Evolutionary conservation across 2,329 filamentous ascomycete genomes (phyloP).

Genomic region (Beauveria rudraprayagi): DNA sequence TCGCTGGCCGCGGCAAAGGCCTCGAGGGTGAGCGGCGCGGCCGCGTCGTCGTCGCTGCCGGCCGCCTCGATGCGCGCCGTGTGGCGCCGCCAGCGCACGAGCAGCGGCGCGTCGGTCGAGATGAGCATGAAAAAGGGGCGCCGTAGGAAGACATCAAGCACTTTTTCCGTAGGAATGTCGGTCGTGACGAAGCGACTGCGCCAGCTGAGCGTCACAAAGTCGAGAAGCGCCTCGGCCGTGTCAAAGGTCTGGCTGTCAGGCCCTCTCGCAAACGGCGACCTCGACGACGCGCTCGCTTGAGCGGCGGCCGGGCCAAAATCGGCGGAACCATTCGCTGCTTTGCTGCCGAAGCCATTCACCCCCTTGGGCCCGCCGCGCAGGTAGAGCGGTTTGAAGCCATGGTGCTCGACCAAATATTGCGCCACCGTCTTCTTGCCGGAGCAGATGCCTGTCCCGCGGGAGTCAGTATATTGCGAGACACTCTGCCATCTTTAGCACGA

Average conservation of each 20-base stretch:
- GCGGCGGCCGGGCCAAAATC: slow-evolving; percentile 11
- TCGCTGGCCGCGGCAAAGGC: slow-evolving; percentile 56
- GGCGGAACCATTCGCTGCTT: neutral
- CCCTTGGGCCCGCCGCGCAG: slow-evolving; percentile 30
- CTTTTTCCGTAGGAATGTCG: slow-evolving; percentile 64
- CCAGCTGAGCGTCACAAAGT: slow-evolving; percentile 83
- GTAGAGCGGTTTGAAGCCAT: slow-evolving; percentile 69
- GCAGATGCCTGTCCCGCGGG: slow-evolving; percentile 62
- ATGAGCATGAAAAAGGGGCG: slow-evolving; percentile 91
- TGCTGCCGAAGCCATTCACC: neutral
- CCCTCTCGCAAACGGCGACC: slow-evolving; percentile 5
- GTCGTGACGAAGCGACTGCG: slow-evolving; percentile 77
- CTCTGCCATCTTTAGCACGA: slow-evolving; percentile 4
- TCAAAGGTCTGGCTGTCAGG: slow-evolving; percentile 40
- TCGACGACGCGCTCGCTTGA: slow-evolving; percentile 9
- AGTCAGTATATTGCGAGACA: neutral
- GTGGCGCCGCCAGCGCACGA: slow-evolving; percentile 74
- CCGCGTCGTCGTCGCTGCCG: slow-evolving; percentile 13
- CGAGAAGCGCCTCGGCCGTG: slow-evolving; percentile 60
- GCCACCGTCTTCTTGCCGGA: slow-evolving; percentile 88
- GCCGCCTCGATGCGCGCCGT: slow-evolving; percentile 28
- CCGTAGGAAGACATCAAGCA: slow-evolving; percentile 66
- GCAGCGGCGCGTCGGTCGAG: slow-evolving; percentile 83
- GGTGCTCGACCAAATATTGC: slow-evolving; percentile 74
- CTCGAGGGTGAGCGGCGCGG: slow-evolving; percentile 36